Evolutionary conservation across 345 rosid species (phyloP).

Genomic region (Hevea brasiliensis): DNA sequence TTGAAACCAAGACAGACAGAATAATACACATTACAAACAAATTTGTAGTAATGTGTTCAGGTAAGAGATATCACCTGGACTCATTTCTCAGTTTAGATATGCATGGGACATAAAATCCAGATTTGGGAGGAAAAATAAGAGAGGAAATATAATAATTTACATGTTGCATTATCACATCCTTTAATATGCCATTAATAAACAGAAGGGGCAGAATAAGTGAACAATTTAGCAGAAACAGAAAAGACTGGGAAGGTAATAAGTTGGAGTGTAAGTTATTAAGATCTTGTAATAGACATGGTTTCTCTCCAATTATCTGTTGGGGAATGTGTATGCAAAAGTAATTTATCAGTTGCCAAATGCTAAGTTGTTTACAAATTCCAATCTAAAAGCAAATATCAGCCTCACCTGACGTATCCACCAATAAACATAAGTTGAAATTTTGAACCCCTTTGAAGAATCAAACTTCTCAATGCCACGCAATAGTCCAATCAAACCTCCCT

Average conservation of each 20-base stretch:
- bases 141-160: background rate
- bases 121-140: background rate
- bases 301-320: background rate
- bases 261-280: background rate
- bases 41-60: background rate
- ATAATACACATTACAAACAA: background rate
- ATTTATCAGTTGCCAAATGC: background rate
- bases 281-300: background rate
- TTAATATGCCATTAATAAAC: background rate
- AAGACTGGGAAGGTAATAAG: too few species aligned
- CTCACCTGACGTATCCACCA: constrained; percentile 99
- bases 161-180: background rate
- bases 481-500: constrained; percentile 96
- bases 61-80: background rate
- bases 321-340: background rate
- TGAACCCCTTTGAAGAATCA: constrained; percentile 89
- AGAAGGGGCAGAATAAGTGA: background rate
- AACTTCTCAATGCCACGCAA: constrained; percentile 94
- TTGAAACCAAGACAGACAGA: background rate
- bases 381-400: constrained; percentile 6
- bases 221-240: too few species aligned
- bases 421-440: constrained; percentile 88
- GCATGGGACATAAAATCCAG: background rate
- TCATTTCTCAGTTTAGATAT: background rate
- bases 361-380: background rate